phyloP scores from a whole-genome alignment of 345 rosid species.

The Salix viminalis region DNA sequence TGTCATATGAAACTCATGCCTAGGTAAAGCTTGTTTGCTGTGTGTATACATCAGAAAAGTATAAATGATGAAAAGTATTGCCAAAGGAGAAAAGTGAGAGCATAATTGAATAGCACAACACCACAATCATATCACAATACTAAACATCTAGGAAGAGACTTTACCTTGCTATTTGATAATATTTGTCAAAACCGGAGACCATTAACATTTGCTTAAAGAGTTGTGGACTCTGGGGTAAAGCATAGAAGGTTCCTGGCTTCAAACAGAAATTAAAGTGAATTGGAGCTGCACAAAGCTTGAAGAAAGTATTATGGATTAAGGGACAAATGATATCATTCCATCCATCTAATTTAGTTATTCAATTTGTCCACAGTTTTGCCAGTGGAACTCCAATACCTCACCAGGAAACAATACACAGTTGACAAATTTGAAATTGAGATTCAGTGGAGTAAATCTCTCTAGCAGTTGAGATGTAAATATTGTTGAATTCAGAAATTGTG shows the following conservation, averaged over 20 bases:
- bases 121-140: neutral
- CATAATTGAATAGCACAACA: neutral
- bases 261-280: slow-evolving; percentile 44
- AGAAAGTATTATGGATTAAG: slow-evolving; percentile 12
- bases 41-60: neutral
- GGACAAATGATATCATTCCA: neutral
- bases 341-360: neutral
- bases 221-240: slow-evolving; percentile 97
- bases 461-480: neutral
- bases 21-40: neutral
- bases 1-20: neutral
- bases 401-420: neutral
- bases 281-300: slow-evolving; percentile 26
- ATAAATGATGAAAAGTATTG: neutral
- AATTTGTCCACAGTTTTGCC: neutral
- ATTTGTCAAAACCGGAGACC: slow-evolving; percentile 96
- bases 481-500: neutral
- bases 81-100: neutral
- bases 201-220: slow-evolving; percentile 94
- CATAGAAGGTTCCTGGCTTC: slow-evolving; percentile 98
- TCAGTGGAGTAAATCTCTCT: neutral
- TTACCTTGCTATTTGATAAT: slow-evolving; percentile 95
- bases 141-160: slow-evolving; percentile 13
- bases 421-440: neutral
- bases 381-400: neutral